Conservation (phyloP, 805 yeast species). For the Spathaspora boniae region DNA sequence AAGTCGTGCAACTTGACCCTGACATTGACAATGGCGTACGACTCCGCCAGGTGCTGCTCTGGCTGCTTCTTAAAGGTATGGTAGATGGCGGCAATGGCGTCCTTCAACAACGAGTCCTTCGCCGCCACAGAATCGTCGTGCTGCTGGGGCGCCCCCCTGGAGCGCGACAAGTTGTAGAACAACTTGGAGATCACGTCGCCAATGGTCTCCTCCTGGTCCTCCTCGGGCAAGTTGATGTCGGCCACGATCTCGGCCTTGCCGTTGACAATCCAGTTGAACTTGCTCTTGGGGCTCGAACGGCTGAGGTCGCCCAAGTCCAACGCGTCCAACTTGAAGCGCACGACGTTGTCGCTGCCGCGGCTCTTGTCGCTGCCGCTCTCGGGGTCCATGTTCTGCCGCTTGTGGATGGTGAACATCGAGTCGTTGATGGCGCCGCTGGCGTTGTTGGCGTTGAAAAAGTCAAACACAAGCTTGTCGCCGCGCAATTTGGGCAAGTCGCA, state of each 20-base stretch:
- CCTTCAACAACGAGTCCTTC: slow-evolving; percentile 26
- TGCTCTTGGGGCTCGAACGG: slow-evolving; percentile 29
- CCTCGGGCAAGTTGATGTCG: slow-evolving; percentile 67
- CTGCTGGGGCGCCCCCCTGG: slow-evolving; percentile 15
- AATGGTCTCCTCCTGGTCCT: slow-evolving; percentile 21
- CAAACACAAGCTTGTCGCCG: slow-evolving; percentile 55
- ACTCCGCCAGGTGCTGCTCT: slow-evolving; percentile 1
- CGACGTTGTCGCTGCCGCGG: slow-evolving; percentile 24
- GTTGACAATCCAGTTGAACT: slow-evolving; percentile 68
- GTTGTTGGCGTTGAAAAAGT: slow-evolving; percentile 65
- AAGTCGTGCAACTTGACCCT: slow-evolving; percentile 62
- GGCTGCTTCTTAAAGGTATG: slow-evolving; percentile 31
- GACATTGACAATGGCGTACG: slow-evolving; percentile 64
- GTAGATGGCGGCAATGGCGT: slow-evolving; percentile 40
- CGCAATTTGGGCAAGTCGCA: slow-evolving; percentile 62
- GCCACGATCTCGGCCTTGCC: slow-evolving; percentile 70
- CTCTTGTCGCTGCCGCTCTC: slow-evolving; percentile 20
- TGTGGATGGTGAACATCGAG: slow-evolving; percentile 73
- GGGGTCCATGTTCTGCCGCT: slow-evolving; percentile 48
- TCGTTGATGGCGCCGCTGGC: slow-evolving; percentile 74
- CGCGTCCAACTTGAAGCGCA: slow-evolving; percentile 40
- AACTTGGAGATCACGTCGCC: slow-evolving; percentile 23
- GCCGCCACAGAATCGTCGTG: slow-evolving; percentile 7
- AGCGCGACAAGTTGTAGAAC: slow-evolving; percentile 24
- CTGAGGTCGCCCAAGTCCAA: slow-evolving; percentile 32